Conservation (phyloP, 2,329 filamentous ascomycete genomes). For the Pseudocercospora fuligena region DNA sequence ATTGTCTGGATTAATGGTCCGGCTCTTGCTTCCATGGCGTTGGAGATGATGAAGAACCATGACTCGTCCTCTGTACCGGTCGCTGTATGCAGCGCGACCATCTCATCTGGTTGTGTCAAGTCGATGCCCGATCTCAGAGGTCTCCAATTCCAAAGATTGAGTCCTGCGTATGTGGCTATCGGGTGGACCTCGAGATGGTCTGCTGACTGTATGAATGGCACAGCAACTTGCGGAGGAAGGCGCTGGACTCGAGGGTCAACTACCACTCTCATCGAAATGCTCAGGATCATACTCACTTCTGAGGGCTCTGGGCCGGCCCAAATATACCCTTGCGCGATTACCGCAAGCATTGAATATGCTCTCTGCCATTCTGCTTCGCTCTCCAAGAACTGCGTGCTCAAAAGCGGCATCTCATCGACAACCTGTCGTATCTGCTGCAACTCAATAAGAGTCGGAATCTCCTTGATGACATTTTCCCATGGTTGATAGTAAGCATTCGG, state of each 20-base stretch:
- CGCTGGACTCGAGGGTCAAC: conserved; percentile 44
- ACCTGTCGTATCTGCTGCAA: conserved; percentile 77
- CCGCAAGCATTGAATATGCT: conserved; percentile 77
- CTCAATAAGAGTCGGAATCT: conserved; percentile 81
- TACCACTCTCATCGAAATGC: not conserved
- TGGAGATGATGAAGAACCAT: conserved; percentile 68
- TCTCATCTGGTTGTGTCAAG: conserved; percentile 80
- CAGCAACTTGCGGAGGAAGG: conserved; percentile 79
- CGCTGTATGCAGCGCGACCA: conserved; percentile 83
- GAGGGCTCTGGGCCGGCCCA: conserved; percentile 79
- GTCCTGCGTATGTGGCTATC: conserved; percentile 88
- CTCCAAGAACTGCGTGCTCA: conserved; percentile 77
- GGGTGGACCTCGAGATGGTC: conserved; percentile 77
- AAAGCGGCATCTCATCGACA: conserved; percentile 77
- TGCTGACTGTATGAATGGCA: conserved; percentile 79
- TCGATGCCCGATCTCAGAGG: conserved; percentile 77
- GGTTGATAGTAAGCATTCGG: conserved; percentile 91
- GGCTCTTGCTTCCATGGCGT: conserved; percentile 58
- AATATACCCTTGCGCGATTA: conserved; percentile 82
- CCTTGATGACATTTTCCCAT: conserved; percentile 84
- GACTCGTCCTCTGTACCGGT: conserved; percentile 94
- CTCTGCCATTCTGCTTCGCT: conserved; percentile 88
- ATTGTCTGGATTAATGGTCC: conserved; percentile 52
- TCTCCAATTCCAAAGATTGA: conserved; percentile 96
- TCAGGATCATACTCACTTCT: conserved; percentile 45